Percentiles rank a stretch among this genome's conserved stretches.
Evolutionary conservation across 768 basidiomycete species (phyloP).

Genomic region (Lactarius vividus): DNA sequence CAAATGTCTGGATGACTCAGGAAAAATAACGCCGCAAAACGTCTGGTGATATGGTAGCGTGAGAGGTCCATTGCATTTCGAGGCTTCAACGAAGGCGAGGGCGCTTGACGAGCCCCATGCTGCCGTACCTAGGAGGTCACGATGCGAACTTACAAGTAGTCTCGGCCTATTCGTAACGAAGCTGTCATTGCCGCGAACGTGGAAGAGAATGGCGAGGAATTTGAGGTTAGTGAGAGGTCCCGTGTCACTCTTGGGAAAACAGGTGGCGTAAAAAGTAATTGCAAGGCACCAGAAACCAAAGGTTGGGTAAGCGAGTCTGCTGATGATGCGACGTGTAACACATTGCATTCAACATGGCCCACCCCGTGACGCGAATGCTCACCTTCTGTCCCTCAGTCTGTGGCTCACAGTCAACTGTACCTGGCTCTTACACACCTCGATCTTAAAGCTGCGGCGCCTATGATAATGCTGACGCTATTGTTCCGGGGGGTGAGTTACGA

Average conservation of each 20-base stretch:
- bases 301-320: constrained; percentile 3
- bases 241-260: background rate
- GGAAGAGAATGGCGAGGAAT: background rate
- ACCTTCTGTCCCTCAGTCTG: background rate
- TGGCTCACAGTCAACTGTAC: background rate
- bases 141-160: background rate
- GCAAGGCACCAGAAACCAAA: background rate
- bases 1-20: background rate
- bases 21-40: background rate
- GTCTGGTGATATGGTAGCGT: background rate
- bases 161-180: constrained; percentile 6
- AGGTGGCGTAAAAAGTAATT: background rate
- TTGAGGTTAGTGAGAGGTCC: background rate
- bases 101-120: background rate
- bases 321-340: constrained; percentile 19
- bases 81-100: background rate
- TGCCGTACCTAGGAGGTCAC: constrained; percentile 2
- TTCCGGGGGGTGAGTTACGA: background rate
- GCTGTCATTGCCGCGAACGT: background rate
- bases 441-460: background rate
- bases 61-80: constrained; percentile 1
- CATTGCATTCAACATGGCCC: background rate
- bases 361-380: constrained; percentile 11
- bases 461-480: background rate
- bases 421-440: background rate